Base-by-base conservation (phyloP, 2,329 filamentous ascomycete species). In the Plenodomus tracheiphilus region DNA sequence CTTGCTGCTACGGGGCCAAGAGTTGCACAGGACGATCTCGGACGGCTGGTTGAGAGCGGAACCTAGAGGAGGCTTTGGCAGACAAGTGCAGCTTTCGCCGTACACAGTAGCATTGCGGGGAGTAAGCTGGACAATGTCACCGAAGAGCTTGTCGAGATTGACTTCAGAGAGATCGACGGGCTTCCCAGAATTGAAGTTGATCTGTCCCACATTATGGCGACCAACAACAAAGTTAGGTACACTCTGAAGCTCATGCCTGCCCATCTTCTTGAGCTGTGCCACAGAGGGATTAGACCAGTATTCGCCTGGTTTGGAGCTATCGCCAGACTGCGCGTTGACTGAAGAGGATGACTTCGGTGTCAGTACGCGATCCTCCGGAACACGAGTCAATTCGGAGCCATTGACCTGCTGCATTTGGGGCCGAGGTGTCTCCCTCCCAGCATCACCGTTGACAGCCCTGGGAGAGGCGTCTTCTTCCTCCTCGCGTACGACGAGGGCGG, bases 11-110 rank as follows among this genome's bases (percentile, higher is more conserved):
- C 93, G 88, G 22, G 94, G 94, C 87, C 90, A 97, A 0, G 92
- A 96, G 68, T 97, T 93, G 69, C 94, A 87, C 10, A 99, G 81
- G n/a, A 82, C 84, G 56, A 99, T 92, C 32, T 83, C 85, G 0
- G 94, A 90, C 2, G 91, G 92, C 7, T 97, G 90, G 65, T 99
- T 99, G 56, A 99, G 80, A 5, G 91, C 93, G 66, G 91, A 90
- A 49, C 95, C 94, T 49, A 86, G 81, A 0, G 87, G 82, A 15
- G 94, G 92, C 74, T 97, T 99, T 67, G 85, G 85, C 4, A 69
- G 59, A 19, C 57, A 58, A 7, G 59, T 51, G 38, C 55, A 64
- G 25, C 56, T 61, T 16, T 82, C 80, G 35, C 85, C 79, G 66
- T 99, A 99, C 7, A 97, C 94, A 0, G 93, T 96, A 19, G 91